Conservation (phyloP, 768 basidiomycete species). For the Pleurotus salmoneostramineus region DNA sequence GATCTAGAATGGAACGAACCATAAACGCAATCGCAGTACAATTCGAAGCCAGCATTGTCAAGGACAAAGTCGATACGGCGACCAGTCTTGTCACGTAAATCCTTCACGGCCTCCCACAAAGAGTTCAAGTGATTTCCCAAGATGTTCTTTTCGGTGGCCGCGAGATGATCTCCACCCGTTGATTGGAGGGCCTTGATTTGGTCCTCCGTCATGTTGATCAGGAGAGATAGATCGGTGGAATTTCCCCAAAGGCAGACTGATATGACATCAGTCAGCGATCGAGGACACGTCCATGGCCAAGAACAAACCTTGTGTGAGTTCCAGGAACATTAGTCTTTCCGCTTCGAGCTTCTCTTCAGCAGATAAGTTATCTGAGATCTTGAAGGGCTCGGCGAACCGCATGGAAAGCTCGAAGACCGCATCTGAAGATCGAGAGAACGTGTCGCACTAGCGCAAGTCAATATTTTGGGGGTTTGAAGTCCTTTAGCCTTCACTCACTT, state of each 20-base stretch:
- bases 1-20: constrained; percentile 38
- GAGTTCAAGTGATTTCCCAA: constrained; percentile 76
- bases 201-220: constrained; percentile 98
- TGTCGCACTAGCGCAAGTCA: constrained; percentile 65
- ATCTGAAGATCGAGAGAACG: constrained; percentile 87
- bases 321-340: constrained; percentile 83
- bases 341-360: constrained; percentile 60
- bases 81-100: constrained; percentile 63
- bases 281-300: constrained; percentile 4
- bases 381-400: constrained; percentile 86
- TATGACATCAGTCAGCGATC: constrained; percentile 2
- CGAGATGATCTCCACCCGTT: constrained; percentile 92
- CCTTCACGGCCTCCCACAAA: constrained; percentile 73
- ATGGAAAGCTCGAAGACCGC: constrained; percentile 93
- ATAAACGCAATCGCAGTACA: constrained; percentile 86
- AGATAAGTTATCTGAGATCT: constrained; percentile 49
- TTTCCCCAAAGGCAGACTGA: constrained; percentile 95
- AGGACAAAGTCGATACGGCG: constrained; percentile 80
- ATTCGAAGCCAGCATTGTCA: constrained; percentile 86
- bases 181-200: constrained; percentile 97
- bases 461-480: neutral
- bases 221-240: constrained; percentile 89
- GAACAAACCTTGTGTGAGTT: constrained; percentile 79
- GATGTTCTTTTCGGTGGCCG: constrained; percentile 95
- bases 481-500: constrained; percentile 37